phyloP scores from a whole-genome alignment of 1,284 basidiomycete species.

The Puccinia hordei region DNA sequence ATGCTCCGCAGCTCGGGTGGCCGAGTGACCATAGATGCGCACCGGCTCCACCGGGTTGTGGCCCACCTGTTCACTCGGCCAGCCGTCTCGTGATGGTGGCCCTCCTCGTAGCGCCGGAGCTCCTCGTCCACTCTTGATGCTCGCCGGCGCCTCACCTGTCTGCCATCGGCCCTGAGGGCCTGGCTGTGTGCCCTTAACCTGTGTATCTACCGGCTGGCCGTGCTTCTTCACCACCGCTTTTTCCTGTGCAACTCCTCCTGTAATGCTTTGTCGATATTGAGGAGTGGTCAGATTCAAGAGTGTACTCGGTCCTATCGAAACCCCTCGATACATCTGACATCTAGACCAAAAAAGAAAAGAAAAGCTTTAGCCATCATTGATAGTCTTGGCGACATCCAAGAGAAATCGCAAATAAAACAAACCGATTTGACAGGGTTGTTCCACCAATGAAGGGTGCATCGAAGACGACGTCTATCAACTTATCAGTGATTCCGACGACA shows the following conservation, averaged over 20 bases:
- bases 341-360: slow-evolving; percentile 6
- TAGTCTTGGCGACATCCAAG: background rate
- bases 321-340: slow-evolving; percentile 37
- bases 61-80: background rate
- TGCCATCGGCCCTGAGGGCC: background rate
- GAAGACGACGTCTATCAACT: slow-evolving; percentile 94
- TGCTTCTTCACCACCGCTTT: background rate
- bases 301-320: slow-evolving; percentile 5
- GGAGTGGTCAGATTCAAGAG: slow-evolving; percentile 37
- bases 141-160: background rate
- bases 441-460: slow-evolving; percentile 94
- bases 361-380: background rate
- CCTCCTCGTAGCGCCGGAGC: background rate
- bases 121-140: background rate
- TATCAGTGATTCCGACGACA: slow-evolving; percentile 81
- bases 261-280: slow-evolving; percentile 38
- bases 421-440: slow-evolving; percentile 81
- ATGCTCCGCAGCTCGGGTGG: background rate
- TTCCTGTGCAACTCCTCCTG: background rate
- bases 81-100: background rate
- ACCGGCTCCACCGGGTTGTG: background rate
- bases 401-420: slow-evolving; percentile 52
- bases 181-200: background rate
- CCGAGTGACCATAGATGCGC: background rate
- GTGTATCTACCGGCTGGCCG: background rate